These are phyloP conservation scores for Exophiala mesophila DNA, from an alignment of 2,329 filamentous ascomycete genomes.

Conservation along the genomic window DNA sequence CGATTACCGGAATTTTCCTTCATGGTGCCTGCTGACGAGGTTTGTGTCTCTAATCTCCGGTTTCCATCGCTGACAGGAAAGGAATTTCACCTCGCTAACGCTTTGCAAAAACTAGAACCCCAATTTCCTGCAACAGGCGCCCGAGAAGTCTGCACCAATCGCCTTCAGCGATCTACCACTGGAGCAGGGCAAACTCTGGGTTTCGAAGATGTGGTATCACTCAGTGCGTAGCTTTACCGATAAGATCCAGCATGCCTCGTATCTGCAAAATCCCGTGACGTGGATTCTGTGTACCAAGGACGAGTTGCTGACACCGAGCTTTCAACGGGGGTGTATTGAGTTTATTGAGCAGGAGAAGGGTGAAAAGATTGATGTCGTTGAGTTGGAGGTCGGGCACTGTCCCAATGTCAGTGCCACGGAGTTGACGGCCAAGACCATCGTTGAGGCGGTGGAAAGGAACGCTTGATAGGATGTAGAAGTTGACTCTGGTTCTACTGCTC, in stretches of 20 bases:
- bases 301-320: not conserved
- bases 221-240: slow-evolving; percentile 1
- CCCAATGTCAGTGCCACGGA: not conserved
- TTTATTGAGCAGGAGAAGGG: not conserved
- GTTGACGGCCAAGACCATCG: not conserved
- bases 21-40: not conserved
- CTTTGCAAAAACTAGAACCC: not conserved
- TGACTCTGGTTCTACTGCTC: too few species aligned
- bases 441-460: not conserved
- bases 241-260: slow-evolving; percentile 2
- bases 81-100: not conserved
- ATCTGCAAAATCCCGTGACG: slow-evolving; percentile 4
- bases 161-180: not conserved
- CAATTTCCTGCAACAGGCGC: not conserved
- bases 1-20: not conserved
- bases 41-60: not conserved
- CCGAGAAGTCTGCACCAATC: not conserved
- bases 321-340: slow-evolving; percentile 1
- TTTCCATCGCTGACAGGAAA: not conserved
- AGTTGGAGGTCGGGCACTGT: slow-evolving; percentile 3
- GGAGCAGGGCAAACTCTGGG: not conserved
- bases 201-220: not conserved
- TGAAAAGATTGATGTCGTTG: slow-evolving; percentile 1
- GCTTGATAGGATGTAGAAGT: too few species aligned
- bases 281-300: slow-evolving; percentile 7